Conservation (phyloP, 192 early-diverging fungal species). For the Linnemannia elongata region DNA sequence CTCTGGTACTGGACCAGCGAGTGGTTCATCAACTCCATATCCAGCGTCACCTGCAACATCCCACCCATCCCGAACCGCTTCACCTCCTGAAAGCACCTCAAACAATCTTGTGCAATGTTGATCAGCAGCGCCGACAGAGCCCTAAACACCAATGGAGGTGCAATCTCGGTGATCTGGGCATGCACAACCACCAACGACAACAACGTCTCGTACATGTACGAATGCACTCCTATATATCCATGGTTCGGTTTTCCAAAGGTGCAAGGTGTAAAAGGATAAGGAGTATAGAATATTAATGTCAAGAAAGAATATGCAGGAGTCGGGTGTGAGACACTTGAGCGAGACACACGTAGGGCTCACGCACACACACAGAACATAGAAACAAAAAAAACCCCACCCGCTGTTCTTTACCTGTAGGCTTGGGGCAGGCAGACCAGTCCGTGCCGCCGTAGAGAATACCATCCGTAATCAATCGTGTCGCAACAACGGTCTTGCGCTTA, state of each 20-base stretch:
- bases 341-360: background rate
- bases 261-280: background rate
- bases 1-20: conserved; percentile 85
- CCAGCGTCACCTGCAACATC: conserved; percentile 94
- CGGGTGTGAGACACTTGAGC: background rate
- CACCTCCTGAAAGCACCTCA: conserved; percentile 82
- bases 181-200: conserved; percentile 91
- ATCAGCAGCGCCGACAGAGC: conserved; percentile 81
- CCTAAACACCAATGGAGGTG: conserved; percentile 81
- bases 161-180: conserved; percentile 88
- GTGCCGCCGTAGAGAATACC: conserved; percentile 91
- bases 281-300: background rate
- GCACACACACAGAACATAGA: background rate
- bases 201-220: conserved; percentile 90
- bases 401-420: conserved; percentile 73
- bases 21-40: conserved; percentile 91
- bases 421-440: conserved; percentile 85
- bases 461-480: conserved; percentile 78
- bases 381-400: background rate
- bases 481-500: conserved; percentile 75
- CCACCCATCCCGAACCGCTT: conserved; percentile 92
- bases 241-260: background rate
- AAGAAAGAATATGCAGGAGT: background rate
- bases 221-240: conserved; percentile 78
- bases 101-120: conserved; percentile 83